phyloP scores from a whole-genome alignment of 148 eudicot species.

The Fagopyrum esculentum region DNA sequence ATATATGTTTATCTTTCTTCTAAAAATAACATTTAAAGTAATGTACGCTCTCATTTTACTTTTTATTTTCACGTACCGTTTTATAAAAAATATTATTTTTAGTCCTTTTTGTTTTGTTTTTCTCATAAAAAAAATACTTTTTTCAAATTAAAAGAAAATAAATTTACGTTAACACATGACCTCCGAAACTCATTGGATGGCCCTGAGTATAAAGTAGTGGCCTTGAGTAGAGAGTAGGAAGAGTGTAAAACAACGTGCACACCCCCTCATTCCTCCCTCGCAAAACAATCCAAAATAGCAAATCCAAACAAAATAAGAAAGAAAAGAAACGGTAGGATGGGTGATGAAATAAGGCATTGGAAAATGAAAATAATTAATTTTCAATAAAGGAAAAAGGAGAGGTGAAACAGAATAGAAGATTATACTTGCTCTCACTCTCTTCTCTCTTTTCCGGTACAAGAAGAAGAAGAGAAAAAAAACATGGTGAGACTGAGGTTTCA shows the following conservation, averaged over 20 bases:
- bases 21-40: too few relatives aligned
- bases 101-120: too few relatives aligned
- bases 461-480: not conserved
- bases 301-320: conserved; percentile 5
- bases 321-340: not conserved
- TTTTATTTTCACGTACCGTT: too few relatives aligned
- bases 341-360: not conserved
- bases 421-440: not conserved
- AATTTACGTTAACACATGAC: too few relatives aligned
- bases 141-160: too few relatives aligned
- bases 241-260: not conserved
- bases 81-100: too few relatives aligned
- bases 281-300: conserved; percentile 2
- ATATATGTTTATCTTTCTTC: too few relatives aligned
- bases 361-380: not conserved
- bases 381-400: not conserved
- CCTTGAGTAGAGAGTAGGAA: not conserved
- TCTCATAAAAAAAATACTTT: too few relatives aligned
- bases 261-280: not conserved
- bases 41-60: too few relatives aligned
- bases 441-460: conserved; percentile 1
- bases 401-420: conserved; percentile 4
- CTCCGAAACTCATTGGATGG: too few relatives aligned
- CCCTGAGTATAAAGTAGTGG: too few relatives aligned
- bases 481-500: not conserved